phyloP scores from a whole-genome alignment of 129 eudicot genomes.

The Tanacetum coccineum region DNA sequence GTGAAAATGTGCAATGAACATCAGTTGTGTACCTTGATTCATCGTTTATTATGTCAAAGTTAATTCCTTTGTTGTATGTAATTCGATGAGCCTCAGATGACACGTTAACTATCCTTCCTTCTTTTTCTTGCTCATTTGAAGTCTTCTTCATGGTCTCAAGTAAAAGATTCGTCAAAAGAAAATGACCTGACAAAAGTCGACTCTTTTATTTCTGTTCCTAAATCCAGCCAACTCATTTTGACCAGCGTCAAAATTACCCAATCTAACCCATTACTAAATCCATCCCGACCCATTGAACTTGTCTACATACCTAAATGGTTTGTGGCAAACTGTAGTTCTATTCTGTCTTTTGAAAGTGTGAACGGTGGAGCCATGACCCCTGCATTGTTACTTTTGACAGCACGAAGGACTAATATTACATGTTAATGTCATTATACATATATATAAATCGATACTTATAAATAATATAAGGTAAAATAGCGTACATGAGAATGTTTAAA shows the following conservation, averaged over 20 bases:
- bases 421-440: neutral
- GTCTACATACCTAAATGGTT: constrained; percentile 60
- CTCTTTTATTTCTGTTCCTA: neutral
- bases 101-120: constrained; percentile 79
- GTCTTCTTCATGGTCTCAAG: constrained; percentile 81
- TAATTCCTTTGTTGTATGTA: constrained; percentile 44
- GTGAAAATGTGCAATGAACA: too few relatives aligned
- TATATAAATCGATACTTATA: neutral
- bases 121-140: constrained; percentile 45
- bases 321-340: constrained; percentile 85
- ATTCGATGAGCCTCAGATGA: constrained; percentile 66
- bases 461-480: neutral
- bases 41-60: constrained; percentile 74
- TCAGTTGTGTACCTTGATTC: constrained; percentile 42
- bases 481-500: constrained; percentile 64
- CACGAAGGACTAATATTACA: neutral
- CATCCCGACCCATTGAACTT: too few relatives aligned
- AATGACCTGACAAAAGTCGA: constrained; percentile 54
- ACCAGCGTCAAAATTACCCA: too few relatives aligned
- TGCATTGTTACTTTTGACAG: constrained; percentile 73
- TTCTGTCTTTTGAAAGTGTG: constrained; percentile 59
- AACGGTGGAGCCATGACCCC: constrained; percentile 86
- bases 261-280: too few relatives aligned
- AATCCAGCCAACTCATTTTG: too few relatives aligned
- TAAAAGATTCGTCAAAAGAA: constrained; percentile 74